A percentile compares a stretch with the other conserved stretches of the same genome.
These are phyloP conservation scores for Fusarium lateritium DNA, from an alignment of 2,329 filamentous ascomycete species.

Conservation along the genomic window DNA sequence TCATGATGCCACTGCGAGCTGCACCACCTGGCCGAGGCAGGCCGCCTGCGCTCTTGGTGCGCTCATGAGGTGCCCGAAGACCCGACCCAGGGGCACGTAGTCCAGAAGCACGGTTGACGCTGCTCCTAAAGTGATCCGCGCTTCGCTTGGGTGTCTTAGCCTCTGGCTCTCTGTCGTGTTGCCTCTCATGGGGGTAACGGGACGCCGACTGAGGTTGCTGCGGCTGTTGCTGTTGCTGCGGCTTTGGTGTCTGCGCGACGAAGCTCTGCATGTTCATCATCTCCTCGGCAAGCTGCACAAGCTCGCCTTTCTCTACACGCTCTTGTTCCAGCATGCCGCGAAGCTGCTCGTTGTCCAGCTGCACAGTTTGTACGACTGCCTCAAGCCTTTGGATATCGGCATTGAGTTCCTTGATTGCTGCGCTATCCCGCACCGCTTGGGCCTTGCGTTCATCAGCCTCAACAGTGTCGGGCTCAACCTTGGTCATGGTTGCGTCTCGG, in stretches of 20 bases:
- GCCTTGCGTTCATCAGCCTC: slow-evolving; percentile 66
- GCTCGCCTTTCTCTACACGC: slow-evolving; percentile 85
- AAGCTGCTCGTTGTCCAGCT: slow-evolving; percentile 77
- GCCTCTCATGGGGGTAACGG: slow-evolving; percentile 43
- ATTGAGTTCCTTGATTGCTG: slow-evolving; percentile 77
- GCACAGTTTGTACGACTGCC: slow-evolving; percentile 78
- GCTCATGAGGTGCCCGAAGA: slow-evolving; percentile 60
- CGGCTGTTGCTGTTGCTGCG: slow-evolving; percentile 45
- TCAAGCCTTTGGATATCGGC: slow-evolving; percentile 83
- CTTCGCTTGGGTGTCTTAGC: slow-evolving; percentile 54
- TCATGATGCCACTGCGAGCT: slow-evolving; percentile 80
- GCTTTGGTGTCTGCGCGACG: slow-evolving; percentile 50
- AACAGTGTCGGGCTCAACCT: slow-evolving; percentile 64
- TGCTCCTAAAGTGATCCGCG: slow-evolving; percentile 58
- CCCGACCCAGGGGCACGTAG: slow-evolving; percentile 72
- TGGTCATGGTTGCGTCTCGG: slow-evolving; percentile 76
- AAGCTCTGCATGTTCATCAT: slow-evolving; percentile 80
- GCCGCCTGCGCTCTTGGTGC: slow-evolving; percentile 62
- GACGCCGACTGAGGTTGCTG: slow-evolving; percentile 37
- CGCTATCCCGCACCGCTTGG: slow-evolving; percentile 75
- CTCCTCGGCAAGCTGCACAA: slow-evolving; percentile 86
- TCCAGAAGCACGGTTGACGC: slow-evolving; percentile 69
- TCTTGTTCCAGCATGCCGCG: slow-evolving; percentile 78
- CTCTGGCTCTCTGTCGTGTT: slow-evolving; percentile 46
- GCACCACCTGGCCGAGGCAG: slow-evolving; percentile 65